Evolutionary conservation across 1,284 basidiomycete genomes (phyloP).

Genomic region (Sphagnurus paluster): DNA sequence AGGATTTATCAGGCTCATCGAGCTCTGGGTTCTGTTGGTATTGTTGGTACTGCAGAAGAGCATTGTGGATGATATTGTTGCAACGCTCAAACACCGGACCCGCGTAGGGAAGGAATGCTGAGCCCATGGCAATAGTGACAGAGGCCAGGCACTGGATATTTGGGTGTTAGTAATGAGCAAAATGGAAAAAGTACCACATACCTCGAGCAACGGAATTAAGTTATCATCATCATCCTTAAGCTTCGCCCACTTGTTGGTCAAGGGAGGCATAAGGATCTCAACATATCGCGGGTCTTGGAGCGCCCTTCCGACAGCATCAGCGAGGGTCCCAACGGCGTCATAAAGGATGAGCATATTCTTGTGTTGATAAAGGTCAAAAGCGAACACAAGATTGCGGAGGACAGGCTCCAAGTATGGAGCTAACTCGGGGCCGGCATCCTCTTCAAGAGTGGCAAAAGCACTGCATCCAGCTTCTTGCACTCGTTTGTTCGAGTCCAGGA

Average conservation of each 20-base stretch:
- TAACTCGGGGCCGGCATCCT: conserved; percentile 91
- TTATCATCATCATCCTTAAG: conserved; percentile 91
- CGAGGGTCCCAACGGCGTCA: conserved; percentile 96
- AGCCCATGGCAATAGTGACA: conserved; percentile 94
- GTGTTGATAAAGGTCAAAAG: conserved; percentile 98
- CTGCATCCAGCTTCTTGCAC: conserved; percentile 99
- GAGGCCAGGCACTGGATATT: conserved; percentile 87
- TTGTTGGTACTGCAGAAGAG: conserved; percentile 80
- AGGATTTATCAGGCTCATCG: conserved; percentile 93
- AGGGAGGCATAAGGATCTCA: conserved; percentile 94
- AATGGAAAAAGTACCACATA: conserved; percentile 32
- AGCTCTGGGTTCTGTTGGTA: conserved; percentile 84
- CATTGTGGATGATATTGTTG: conserved; percentile 80
- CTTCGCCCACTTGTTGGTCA: conserved; percentile 88
- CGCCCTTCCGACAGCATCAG: conserved; percentile 91
- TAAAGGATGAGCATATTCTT: conserved; percentile 99
- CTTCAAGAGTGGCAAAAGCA: conserved; percentile 97
- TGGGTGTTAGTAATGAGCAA: conserved; percentile 9
- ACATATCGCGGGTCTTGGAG: conserved; percentile 87
- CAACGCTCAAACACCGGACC: conserved; percentile 94
- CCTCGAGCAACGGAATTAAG: conserved; percentile 92
- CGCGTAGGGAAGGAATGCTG: conserved; percentile 89
- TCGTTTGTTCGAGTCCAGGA: conserved; percentile 98
- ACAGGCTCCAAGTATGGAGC: conserved; percentile 95
- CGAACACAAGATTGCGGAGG: conserved; percentile 91